Evolutionary conservation across 2,329 filamentous ascomycete genomes (phyloP).

Genomic region (Nemania sp.): DNA sequence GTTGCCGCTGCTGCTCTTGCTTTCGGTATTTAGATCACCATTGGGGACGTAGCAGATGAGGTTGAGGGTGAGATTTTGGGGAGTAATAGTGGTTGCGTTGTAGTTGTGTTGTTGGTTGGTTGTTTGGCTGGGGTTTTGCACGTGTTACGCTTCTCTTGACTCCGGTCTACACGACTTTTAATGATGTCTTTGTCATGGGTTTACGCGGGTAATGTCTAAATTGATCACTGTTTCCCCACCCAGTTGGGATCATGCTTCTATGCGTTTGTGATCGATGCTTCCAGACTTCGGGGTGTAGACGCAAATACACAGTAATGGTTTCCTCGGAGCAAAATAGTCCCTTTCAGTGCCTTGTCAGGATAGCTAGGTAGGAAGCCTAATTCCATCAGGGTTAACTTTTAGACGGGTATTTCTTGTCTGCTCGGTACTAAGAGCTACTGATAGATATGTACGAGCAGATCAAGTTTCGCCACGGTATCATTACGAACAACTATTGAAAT

Average conservation of each 20-base stretch:
- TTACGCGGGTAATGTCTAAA: slow-evolving; percentile 30
- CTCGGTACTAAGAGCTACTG: no score
- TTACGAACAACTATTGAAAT: no score
- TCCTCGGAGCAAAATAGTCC: no score
- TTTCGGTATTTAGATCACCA: slow-evolving; percentile 15
- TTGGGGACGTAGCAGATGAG: background rate
- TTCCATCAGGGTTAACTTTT: no score
- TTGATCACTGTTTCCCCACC: slow-evolving; percentile 14
- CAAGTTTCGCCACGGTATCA: no score
- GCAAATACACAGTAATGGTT: no score
- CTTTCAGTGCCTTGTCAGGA: no score
- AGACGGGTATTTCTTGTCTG: no score
- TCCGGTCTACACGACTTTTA: background rate
- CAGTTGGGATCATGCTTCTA: background rate
- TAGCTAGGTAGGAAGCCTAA: no score
- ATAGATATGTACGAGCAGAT: no score
- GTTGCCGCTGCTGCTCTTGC: slow-evolving; percentile 35
- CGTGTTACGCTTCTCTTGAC: slow-evolving; percentile 10
- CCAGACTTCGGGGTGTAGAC: no score
- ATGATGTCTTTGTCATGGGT: slow-evolving; percentile 1
- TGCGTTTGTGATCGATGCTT: background rate
- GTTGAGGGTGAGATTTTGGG: background rate
- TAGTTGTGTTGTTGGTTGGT: background rate
- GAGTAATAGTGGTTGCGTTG: background rate
- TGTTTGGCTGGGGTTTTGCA: no score